These are phyloP conservation scores for Ricinus communis DNA, from an alignment of 345 rosid genomes.

Conservation along the genomic window DNA sequence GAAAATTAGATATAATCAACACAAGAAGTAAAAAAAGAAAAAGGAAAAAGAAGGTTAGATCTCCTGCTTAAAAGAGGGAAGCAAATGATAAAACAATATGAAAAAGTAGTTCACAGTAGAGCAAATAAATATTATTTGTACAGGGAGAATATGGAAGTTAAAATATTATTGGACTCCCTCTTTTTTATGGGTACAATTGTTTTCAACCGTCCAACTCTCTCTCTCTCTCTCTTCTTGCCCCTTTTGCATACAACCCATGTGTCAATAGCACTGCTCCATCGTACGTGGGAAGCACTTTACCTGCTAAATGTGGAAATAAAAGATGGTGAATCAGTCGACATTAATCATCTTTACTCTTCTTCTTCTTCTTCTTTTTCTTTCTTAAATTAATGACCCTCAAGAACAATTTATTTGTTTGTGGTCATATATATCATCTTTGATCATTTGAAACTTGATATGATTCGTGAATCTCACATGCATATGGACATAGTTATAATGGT, in stretches of 20 bases:
- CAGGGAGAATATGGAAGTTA: constrained; percentile 12
- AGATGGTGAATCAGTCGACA: no score
- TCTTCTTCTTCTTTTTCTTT: no score
- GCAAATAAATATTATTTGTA: no score
- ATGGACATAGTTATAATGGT: no score
- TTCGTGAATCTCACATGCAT: no score
- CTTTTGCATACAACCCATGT: constrained; percentile 22
- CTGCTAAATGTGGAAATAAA: constrained; percentile 15
- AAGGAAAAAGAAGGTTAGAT: background rate
- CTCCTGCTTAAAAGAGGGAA: constrained; percentile 2
- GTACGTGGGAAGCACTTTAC: background rate
- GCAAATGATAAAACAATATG: constrained; percentile 6
- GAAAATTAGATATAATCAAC: no score
- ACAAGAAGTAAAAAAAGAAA: background rate
- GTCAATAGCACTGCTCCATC: constrained; percentile 21
- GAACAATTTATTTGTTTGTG: no score
- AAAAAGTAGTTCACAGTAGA: constrained; percentile 1
- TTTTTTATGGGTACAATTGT: constrained; percentile 5
- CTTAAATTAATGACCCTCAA: no score
- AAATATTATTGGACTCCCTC: background rate
- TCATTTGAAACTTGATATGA: no score
- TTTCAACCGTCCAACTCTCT: constrained; percentile 33
- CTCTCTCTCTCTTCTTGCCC: background rate
- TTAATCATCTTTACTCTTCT: no score
- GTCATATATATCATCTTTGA: no score